Conservation (phyloP, 345 rosid species). For the Toxicodendron radicans region DNA sequence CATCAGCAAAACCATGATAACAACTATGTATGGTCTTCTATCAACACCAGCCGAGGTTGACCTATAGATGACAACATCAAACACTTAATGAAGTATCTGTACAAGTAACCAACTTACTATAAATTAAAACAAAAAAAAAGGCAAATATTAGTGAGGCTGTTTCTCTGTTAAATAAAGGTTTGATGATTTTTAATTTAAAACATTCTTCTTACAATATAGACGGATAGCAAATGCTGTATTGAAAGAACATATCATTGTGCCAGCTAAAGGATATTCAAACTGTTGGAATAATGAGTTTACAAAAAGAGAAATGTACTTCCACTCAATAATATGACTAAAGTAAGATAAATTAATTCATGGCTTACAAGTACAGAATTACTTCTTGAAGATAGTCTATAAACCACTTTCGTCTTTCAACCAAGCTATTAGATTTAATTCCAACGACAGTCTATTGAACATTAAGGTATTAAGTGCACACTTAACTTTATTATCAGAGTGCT, state of each 20-base stretch:
- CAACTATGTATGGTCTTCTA: constrained; percentile 33
- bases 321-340: too few species aligned
- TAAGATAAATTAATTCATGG: too few species aligned
- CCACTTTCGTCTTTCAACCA: too few species aligned
- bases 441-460: too few species aligned
- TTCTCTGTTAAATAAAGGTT: background rate
- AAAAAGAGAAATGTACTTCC: too few species aligned
- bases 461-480: too few species aligned
- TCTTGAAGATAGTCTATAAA: too few species aligned
- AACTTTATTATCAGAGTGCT: too few species aligned
- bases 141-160: too few species aligned
- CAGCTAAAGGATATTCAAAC: background rate
- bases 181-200: background rate
- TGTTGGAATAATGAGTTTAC: too few species aligned
- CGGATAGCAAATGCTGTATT: background rate
- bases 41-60: constrained; percentile 47
- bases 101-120: background rate
- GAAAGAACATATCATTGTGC: background rate
- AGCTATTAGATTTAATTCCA: too few species aligned
- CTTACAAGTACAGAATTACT: too few species aligned
- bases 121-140: background rate
- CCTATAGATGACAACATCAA: constrained; percentile 33
- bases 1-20: constrained; percentile 26
- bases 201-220: background rate
- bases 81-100: background rate